Evolutionary conservation across 176 grass and related monocot genomes (phyloP).

Genomic region (Areca catechu): DNA sequence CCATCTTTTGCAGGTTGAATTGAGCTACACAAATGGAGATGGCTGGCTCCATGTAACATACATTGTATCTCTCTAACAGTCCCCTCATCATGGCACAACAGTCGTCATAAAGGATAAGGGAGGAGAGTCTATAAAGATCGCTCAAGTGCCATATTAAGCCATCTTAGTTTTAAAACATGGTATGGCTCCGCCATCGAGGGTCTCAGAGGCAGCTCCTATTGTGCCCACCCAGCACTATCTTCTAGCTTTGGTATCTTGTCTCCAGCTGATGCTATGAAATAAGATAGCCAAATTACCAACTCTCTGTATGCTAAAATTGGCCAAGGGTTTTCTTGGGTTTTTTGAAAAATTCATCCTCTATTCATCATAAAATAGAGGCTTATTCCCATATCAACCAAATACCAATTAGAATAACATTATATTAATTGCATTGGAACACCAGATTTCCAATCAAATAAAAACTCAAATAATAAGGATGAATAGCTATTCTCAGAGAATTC

Average conservation of each 20-base stretch:
- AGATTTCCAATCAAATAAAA: too few species aligned
- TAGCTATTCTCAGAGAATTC: too few species aligned
- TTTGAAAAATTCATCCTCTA: too few species aligned
- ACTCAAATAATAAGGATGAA: too few species aligned
- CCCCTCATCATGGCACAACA: constrained; percentile 74
- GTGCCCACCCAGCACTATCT: constrained; percentile 51
- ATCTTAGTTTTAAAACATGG: constrained; percentile 67
- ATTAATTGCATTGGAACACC: too few species aligned
- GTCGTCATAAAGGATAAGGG: constrained; percentile 71
- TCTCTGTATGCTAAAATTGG: too few species aligned
- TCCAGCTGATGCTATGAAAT: constrained; percentile 69
- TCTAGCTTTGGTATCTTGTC: constrained; percentile 44
- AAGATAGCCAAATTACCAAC: too few species aligned
- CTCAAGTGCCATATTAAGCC: constrained; percentile 68
- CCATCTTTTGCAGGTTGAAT: constrained; percentile 39
- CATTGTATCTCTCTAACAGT: constrained; percentile 79
- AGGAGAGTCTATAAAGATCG: constrained; percentile 50
- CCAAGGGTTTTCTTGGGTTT: too few species aligned
- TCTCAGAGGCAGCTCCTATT: constrained; percentile 58
- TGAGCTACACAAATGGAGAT: constrained; percentile 48
- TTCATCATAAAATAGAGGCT: too few species aligned
- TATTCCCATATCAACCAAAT: too few species aligned
- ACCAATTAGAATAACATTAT: too few species aligned
- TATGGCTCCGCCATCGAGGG: constrained; percentile 56
- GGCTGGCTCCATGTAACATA: constrained; percentile 63